These are phyloP conservation scores for Leccinum brunneo-olivaceum DNA, from an alignment of 1,284 basidiomycete genomes.

Conservation along the genomic window DNA sequence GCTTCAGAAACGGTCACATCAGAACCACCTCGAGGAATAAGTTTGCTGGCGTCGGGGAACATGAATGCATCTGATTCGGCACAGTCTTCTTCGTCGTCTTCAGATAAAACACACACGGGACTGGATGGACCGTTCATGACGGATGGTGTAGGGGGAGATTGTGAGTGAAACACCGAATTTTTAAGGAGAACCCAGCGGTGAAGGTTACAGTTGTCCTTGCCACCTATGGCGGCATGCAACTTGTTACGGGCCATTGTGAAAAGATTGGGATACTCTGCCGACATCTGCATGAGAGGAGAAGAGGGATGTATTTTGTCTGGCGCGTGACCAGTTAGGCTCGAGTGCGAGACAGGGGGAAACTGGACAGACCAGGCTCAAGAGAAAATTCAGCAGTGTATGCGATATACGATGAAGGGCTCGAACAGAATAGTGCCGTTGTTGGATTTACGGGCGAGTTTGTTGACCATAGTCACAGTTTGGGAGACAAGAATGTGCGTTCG, in stretches of 20 bases:
- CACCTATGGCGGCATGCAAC: constrained; percentile 54
- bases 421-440: constrained; percentile 80
- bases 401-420: constrained; percentile 78
- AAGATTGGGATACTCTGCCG: constrained; percentile 42
- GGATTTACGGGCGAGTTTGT: constrained; percentile 69
- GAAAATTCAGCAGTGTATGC: constrained; percentile 59
- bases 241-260: constrained; percentile 67
- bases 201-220: constrained; percentile 64
- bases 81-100: constrained; percentile 36
- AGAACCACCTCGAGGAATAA: constrained; percentile 35
- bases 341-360: fast-evolving
- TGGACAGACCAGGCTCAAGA: constrained; percentile 21
- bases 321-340: constrained; percentile 11
- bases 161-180: constrained; percentile 65
- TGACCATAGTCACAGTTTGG: constrained; percentile 79
- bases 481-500: constrained; percentile 36
- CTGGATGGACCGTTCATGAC: constrained; percentile 25
- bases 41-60: constrained; percentile 66
- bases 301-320: constrained; percentile 19
- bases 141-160: constrained; percentile 32
- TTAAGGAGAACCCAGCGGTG: constrained; percentile 81
- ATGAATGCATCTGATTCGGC: constrained; percentile 57
- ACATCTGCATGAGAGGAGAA: constrained; percentile 33
- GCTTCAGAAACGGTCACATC: constrained; percentile 52
- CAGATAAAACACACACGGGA: constrained; percentile 34